Evolutionary conservation across 768 basidiomycete species (phyloP).

Genomic region (Podaxis rugospora): DNA sequence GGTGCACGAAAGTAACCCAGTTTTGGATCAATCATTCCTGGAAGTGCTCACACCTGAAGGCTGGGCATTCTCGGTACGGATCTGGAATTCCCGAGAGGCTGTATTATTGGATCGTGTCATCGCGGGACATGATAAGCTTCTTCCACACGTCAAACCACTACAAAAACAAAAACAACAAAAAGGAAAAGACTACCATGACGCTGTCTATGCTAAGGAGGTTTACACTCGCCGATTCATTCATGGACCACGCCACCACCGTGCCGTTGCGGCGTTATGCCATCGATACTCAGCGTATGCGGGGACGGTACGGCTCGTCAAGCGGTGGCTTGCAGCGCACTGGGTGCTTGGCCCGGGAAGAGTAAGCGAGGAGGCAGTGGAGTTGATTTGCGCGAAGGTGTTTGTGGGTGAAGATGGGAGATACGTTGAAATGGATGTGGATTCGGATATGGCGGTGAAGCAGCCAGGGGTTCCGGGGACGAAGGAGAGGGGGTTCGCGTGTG

Average conservation of each 20-base stretch:
- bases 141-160: slow-evolving; percentile 33
- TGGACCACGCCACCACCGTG: slow-evolving; percentile 80
- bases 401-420: slow-evolving; percentile 41
- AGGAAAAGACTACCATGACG: slow-evolving; percentile 49
- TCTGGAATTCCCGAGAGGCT: slow-evolving; percentile 86
- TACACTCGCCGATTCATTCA: slow-evolving; percentile 75
- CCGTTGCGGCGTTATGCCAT: slow-evolving; percentile 75
- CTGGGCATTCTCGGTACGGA: slow-evolving; percentile 80
- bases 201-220: slow-evolving; percentile 50
- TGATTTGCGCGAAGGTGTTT: slow-evolving; percentile 80
- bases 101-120: slow-evolving; percentile 70
- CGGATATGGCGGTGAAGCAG: slow-evolving; percentile 24
- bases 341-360: slow-evolving; percentile 65
- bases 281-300: slow-evolving; percentile 74
- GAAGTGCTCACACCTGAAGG: slow-evolving; percentile 80
- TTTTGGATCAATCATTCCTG: slow-evolving; percentile 65
- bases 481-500: slow-evolving; percentile 73
- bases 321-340: slow-evolving; percentile 93
- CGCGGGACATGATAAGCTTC: slow-evolving; percentile 34
- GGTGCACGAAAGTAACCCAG: slow-evolving; percentile 36
- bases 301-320: slow-evolving; percentile 83
- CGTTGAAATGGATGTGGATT: slow-evolving; percentile 26
- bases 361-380: slow-evolving; percentile 75
- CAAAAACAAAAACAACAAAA: slow-evolving; percentile 35
- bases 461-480: slow-evolving; percentile 65